These are phyloP conservation scores for Fusarium coicis DNA, from an alignment of 2,329 filamentous ascomycete genomes.

Conservation along the genomic window DNA sequence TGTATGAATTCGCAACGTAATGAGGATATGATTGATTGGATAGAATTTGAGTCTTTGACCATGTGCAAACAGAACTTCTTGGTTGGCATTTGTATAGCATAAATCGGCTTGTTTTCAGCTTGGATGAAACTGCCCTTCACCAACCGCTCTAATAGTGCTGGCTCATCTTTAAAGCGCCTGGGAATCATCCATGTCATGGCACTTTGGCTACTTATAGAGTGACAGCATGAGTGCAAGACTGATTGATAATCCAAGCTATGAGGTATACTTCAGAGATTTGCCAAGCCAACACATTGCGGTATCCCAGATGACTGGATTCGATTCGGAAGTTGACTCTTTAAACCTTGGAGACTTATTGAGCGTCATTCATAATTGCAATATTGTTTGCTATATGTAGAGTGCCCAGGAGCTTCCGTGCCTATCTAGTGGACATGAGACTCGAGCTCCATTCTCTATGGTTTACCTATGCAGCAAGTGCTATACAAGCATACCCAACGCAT, in stretches of 20 bases:
- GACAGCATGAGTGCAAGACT: rapidly evolving
- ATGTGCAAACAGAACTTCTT: background rate
- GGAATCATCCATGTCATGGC: too few species aligned
- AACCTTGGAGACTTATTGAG: rapidly evolving
- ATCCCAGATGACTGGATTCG: rapidly evolving
- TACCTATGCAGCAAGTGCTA: background rate
- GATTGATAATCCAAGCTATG: background rate
- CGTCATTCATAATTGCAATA: background rate
- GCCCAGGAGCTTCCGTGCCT: rapidly evolving
- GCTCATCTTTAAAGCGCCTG: background rate
- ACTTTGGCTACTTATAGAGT: background rate
- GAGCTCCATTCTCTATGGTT: background rate
- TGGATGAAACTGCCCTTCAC: background rate
- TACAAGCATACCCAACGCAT: rapidly evolving
- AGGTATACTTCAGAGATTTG: background rate
- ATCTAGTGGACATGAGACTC: rapidly evolving
- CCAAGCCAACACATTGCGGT: background rate
- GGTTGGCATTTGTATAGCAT: background rate
- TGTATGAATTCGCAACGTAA: background rate
- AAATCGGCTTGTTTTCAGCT: background rate
- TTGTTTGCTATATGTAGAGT: rapidly evolving
- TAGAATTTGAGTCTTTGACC: background rate
- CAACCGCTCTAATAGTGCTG: background rate
- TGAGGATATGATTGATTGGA: too few species aligned
- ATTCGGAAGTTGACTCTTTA: background rate